Evolutionary conservation across 768 basidiomycete species (phyloP), one percentile per base, ranked within the genome.

Genomic region (Chlorophyllum brunneum): DNA sequence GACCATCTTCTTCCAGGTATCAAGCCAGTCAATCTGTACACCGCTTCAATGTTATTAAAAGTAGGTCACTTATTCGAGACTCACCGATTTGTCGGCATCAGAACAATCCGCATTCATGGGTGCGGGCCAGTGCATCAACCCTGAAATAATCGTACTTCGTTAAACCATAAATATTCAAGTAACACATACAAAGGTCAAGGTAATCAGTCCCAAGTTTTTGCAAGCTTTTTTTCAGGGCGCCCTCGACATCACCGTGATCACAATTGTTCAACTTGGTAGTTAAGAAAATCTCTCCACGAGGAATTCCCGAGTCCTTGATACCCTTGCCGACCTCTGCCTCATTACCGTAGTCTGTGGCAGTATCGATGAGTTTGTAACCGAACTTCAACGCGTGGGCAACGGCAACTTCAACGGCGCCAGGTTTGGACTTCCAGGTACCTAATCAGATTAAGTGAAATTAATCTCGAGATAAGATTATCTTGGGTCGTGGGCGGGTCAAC

Each of bases 91-190:
- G 60, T 86, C 81, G 5, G 82, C 59, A 7, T 56, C 72, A 16
- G 76, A 70, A 45, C 72, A 72, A 54, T 80, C 80, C 37, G 59
- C 58, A 9, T 77, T 80, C 80, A 88, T 80, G 29, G 88, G 85
- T 16, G 85, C 81, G 11, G 90, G 91, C 89, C 88, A 90, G 68
- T 90, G 88, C 78, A 90, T 82, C 53, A 89, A 71, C 80, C 82
- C 83, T 85, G 54, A 4, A 38, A 41, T 27, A 22, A 23, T 15
- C 15, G 7, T 24, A 43, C 34, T 48, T 13, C 29, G 18, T 36
- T 4, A 54, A 41, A 31, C 8, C 7, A 16, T 11, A 38, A 26
- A 44, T 41, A 3, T 24, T 20, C 24, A 29, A 6, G 24, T 33
- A 16, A 16, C 56, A 67, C 73, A 60, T 62, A 82, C 86, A 92